Percentiles rank a stretch among this genome's conserved stretches.
Evolutionary conservation across 2,329 filamentous ascomycete species (phyloP).

Genomic region (Septoria petroselini): DNA sequence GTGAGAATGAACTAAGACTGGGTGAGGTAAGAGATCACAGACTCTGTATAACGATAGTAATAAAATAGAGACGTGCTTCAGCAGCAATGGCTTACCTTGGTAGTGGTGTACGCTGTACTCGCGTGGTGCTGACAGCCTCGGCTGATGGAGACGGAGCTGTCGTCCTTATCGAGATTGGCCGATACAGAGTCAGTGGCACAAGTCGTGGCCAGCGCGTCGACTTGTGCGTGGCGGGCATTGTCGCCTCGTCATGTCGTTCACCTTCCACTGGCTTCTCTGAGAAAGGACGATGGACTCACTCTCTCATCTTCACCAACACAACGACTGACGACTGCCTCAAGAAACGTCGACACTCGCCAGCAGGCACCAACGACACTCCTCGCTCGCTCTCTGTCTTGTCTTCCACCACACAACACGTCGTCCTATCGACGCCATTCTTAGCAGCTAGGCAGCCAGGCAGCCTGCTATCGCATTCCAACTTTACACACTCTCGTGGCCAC

Average conservation of each 20-base stretch:
- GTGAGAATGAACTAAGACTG: not conserved
- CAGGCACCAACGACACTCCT: not conserved
- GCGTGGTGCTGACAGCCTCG: conserved; percentile 1
- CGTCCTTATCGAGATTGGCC: not conserved
- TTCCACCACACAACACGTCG: not conserved
- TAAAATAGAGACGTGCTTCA: conserved; percentile 1
- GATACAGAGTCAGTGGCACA: not conserved
- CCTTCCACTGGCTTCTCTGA: too few species aligned
- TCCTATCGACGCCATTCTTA: not conserved
- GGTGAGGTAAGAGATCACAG: not conserved
- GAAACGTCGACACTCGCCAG: not conserved
- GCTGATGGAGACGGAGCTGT: not conserved
- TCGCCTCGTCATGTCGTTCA: too few species aligned
- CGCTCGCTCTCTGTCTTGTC: not conserved
- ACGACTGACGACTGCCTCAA: too few species aligned
- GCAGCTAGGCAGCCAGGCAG: too few species aligned
- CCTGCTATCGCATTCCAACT: not conserved
- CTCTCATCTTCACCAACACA: too few species aligned
- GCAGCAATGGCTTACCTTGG: conserved; percentile 13
- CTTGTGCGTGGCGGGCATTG: not conserved
- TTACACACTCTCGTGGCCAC: conserved; percentile 10
- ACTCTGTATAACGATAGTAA: not conserved
- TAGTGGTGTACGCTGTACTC: not conserved
- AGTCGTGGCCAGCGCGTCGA: not conserved
- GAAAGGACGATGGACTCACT: too few species aligned